Conservation (phyloP, 1,139 yeast genomes). For the Hansenula anomala region DNA sequence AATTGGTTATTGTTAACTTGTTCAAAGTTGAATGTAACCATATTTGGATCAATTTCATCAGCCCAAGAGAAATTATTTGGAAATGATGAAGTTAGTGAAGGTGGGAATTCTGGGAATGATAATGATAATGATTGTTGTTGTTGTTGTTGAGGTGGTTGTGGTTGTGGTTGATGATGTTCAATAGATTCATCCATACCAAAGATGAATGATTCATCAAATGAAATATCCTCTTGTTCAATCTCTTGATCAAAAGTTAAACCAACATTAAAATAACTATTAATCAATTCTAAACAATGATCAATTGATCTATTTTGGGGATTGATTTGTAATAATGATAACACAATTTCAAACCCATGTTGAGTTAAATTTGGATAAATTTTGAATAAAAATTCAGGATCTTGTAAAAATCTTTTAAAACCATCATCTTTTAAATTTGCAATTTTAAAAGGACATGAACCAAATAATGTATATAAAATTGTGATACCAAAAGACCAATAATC, state of each 20-base stretch:
- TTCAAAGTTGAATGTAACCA: background rate
- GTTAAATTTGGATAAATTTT: slow-evolving; percentile 57
- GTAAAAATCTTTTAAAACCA: slow-evolving; percentile 64
- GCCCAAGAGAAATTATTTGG: slow-evolving; percentile 1
- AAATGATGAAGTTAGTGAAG: background rate
- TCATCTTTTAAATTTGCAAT: slow-evolving; percentile 67
- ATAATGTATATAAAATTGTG: slow-evolving; percentile 71
- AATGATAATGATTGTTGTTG: too few relatives aligned
- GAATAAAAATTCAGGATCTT: slow-evolving; percentile 66
- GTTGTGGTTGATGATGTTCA: too few relatives aligned
- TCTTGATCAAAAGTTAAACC: slow-evolving; percentile 31
- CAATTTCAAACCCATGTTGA: slow-evolving; percentile 18
- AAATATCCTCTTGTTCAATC: background rate
- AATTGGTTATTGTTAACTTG: background rate
- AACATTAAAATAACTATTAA: background rate
- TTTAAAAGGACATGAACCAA: slow-evolving; percentile 80
- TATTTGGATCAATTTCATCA: slow-evolving; percentile 1
- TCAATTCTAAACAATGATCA: slow-evolving; percentile 7
- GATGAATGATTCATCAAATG: background rate
- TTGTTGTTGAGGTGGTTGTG: too few relatives aligned
- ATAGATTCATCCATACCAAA: slow-evolving; percentile 3
- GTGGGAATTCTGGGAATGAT: background rate
- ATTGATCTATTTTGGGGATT: slow-evolving; percentile 20
- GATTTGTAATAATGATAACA: slow-evolving; percentile 17
- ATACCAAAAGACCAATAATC: slow-evolving; percentile 93